Evolutionary conservation across 2,329 filamentous ascomycete species (phyloP).

Genomic region (Niveomyces coronatus): DNA sequence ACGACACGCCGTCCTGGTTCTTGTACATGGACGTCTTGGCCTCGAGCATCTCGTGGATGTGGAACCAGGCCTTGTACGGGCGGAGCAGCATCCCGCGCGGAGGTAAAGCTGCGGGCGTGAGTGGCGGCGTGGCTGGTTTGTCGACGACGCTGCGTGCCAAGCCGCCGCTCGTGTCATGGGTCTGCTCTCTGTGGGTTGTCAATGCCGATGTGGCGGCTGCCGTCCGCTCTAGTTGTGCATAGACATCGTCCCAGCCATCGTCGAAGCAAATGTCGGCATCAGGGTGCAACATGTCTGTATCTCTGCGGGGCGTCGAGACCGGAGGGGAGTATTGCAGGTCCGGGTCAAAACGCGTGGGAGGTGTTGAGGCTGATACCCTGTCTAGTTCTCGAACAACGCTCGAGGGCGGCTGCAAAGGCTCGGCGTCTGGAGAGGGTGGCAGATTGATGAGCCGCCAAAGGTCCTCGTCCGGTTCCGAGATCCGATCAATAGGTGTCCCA

Average conservation of each 20-base stretch:
- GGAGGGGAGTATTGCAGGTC: conserved; percentile 25
- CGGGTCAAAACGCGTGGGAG: conserved; percentile 25
- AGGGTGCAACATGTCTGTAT: neutral
- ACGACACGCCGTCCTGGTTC: conserved; percentile 29
- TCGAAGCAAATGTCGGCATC: conserved; percentile 15
- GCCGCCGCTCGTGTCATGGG: neutral
- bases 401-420: conserved; percentile 15
- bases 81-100: conserved; percentile 8
- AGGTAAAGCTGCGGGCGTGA: neutral
- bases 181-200: neutral
- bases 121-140: neutral
- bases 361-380: conserved; percentile 23
- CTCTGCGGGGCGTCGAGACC: neutral
- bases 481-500: too few relatives aligned
- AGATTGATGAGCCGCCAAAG: neutral
- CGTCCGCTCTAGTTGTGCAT: conserved; percentile 7
- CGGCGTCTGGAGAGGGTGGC: neutral
- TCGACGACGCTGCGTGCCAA: too few relatives aligned
- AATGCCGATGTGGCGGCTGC: too few relatives aligned
- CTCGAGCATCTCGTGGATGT: conserved; percentile 48
- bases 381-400: conserved; percentile 21
- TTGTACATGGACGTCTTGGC: conserved; percentile 27
- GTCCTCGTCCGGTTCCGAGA: neutral
- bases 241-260: conserved; percentile 30
- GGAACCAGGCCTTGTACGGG: conserved; percentile 45